These are phyloP conservation scores for Salix dunnii DNA, from an alignment of 345 rosid species.

Conservation along the genomic window DNA sequence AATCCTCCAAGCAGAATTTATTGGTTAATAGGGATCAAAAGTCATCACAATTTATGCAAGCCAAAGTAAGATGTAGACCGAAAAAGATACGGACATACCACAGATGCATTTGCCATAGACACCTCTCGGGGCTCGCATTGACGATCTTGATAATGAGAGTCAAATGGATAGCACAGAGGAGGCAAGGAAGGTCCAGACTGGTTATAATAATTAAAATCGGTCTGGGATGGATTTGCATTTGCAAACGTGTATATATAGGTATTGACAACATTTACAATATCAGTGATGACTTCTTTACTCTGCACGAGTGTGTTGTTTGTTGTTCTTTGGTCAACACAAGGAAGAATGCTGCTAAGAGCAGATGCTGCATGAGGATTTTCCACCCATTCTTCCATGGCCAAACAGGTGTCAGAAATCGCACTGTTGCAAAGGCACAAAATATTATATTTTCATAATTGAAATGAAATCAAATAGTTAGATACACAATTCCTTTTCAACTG, in stretches of 20 bases:
- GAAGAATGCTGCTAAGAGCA: constrained; percentile 88
- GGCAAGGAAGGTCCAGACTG: constrained; percentile 90
- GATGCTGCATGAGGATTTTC: constrained; percentile 82
- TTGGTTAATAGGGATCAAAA: not conserved
- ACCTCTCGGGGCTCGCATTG: constrained; percentile 63
- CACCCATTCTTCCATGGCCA: constrained; percentile 95
- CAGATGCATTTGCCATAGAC: constrained; percentile 71
- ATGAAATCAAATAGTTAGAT: not conserved
- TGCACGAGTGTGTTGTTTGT: constrained; percentile 80
- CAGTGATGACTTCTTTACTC: constrained; percentile 86
- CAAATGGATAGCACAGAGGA: constrained; percentile 81
- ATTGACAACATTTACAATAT: constrained; percentile 76
- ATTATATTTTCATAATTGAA: not conserved
- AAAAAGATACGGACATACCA: constrained; percentile 38
- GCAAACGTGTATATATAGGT: constrained; percentile 73
- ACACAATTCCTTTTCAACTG: not conserved
- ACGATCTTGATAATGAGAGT: constrained; percentile 54
- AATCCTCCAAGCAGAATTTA: not conserved
- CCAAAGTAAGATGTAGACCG: not conserved
- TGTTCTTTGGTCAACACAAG: constrained; percentile 86
- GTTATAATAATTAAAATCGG: constrained; percentile 53
- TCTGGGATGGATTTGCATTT: constrained; percentile 62
- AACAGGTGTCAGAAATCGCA: constrained; percentile 77
- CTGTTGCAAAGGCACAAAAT: constrained; percentile 33
- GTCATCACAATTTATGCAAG: not conserved